Percentiles rank a stretch among this genome's conserved stretches.
phyloP scores from a whole-genome alignment of 371 early-diverging fungal genomes.

The Rhizopus arrhizus region DNA sequence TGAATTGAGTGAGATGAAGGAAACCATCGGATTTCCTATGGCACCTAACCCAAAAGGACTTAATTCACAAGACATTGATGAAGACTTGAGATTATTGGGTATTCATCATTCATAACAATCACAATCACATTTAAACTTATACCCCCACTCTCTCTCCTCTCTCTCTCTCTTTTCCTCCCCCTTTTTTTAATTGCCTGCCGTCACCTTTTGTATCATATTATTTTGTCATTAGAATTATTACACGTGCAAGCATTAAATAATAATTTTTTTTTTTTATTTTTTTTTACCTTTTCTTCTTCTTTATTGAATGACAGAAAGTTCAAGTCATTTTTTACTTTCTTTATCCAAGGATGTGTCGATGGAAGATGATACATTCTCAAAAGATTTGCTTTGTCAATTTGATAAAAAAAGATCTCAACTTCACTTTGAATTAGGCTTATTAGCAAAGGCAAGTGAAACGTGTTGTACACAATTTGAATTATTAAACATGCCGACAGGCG shows the following conservation, averaged over 20 bases:
- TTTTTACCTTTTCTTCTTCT: not conserved
- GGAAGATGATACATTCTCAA: slow-evolving; percentile 38
- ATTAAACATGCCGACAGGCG: slow-evolving; percentile 23
- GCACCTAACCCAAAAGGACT: slow-evolving; percentile 44
- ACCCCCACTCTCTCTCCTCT: not conserved
- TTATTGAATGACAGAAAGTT: slow-evolving; percentile 13
- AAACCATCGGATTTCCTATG: slow-evolving; percentile 49
- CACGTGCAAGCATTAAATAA: slow-evolving; percentile 15
- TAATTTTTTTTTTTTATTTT: slow-evolving; percentile 6
- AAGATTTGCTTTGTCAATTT: slow-evolving; percentile 43
- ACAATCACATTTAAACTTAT: not conserved
- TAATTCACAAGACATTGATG: slow-evolving; percentile 43
- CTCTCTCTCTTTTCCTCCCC: not conserved
- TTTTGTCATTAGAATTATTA: slow-evolving; percentile 3
- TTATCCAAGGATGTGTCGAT: slow-evolving; percentile 11
- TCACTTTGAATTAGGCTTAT: slow-evolving; percentile 36
- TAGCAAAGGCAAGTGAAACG: slow-evolving; percentile 29
- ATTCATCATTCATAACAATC: slow-evolving; percentile 10
- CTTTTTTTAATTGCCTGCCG: not conserved
- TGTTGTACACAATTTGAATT: slow-evolving; percentile 20
- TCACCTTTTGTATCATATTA: slow-evolving; percentile 14
- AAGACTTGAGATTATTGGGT: slow-evolving; percentile 52
- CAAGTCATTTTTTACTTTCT: slow-evolving; percentile 9
- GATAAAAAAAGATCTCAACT: slow-evolving; percentile 39
- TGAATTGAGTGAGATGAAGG: slow-evolving; percentile 50